These are phyloP conservation scores for Tolypocladium album DNA, from an alignment of 2,329 filamentous ascomycete species.

Conservation along the genomic window DNA sequence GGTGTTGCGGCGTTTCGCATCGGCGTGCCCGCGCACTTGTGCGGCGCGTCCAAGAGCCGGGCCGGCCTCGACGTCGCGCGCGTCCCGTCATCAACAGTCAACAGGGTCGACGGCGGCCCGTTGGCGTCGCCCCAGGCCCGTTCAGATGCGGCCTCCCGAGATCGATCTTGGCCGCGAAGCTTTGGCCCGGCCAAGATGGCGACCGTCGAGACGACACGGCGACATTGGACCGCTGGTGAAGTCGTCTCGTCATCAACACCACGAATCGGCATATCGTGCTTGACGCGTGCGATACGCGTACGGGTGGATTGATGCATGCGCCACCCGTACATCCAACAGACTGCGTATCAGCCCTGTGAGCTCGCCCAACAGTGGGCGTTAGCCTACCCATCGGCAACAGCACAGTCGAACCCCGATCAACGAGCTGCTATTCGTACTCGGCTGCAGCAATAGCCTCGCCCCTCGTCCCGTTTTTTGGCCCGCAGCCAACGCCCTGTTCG, in stretches of 20 bases:
- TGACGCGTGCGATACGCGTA: background rate
- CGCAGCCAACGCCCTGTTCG: background rate
- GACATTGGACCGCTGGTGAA: background rate
- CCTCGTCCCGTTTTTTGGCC: background rate
- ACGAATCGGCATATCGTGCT: background rate
- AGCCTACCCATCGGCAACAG: background rate
- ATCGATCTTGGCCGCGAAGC: background rate
- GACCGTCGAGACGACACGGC: background rate
- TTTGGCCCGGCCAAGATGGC: background rate
- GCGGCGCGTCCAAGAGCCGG: background rate
- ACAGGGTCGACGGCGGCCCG: background rate
- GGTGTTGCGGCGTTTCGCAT: background rate
- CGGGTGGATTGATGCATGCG: too few species aligned
- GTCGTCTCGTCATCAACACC: background rate
- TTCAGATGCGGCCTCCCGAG: background rate
- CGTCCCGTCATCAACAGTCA: slow-evolving; percentile 1
- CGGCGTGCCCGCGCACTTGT: background rate
- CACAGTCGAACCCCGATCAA: background rate
- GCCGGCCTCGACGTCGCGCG: background rate
- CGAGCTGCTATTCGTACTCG: background rate
- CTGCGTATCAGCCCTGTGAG: background rate
- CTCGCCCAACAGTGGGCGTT: background rate
- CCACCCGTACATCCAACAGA: too few species aligned
- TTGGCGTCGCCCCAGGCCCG: background rate
- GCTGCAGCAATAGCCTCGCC: background rate